These are phyloP conservation scores for Paramecium pentaurelia DNA, from an alignment of 73 alveolate species.

Conservation along the genomic window DNA sequence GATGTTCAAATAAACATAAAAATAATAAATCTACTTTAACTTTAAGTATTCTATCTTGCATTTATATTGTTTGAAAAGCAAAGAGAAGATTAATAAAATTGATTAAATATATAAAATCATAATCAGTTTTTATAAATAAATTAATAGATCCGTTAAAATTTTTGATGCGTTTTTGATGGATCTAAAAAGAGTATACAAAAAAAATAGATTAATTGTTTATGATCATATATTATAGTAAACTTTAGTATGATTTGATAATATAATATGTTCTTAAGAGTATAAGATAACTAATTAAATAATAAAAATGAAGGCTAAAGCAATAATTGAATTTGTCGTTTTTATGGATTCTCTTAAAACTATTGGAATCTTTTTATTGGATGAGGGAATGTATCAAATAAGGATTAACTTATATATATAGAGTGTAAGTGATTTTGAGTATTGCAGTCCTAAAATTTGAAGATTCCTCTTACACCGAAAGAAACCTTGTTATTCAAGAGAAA, in stretches of 20 bases:
- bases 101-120: too few relatives aligned
- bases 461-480: conserved; percentile 22
- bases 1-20: too few relatives aligned
- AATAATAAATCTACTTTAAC: too few relatives aligned
- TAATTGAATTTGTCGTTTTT: conserved; percentile 8
- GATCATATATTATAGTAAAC: not conserved
- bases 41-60: too few relatives aligned
- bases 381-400: conserved; percentile 47
- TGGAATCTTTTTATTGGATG: not conserved
- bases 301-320: conserved; percentile 21
- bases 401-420: not conserved
- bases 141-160: not conserved
- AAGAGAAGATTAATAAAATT: too few relatives aligned
- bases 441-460: conserved; percentile 22
- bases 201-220: too few relatives aligned
- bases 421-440: not conserved
- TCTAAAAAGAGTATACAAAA: not conserved
- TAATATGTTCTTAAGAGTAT: not conserved
- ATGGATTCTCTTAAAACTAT: conserved; percentile 19
- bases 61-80: too few relatives aligned
- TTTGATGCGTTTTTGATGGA: not conserved
- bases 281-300: not conserved
- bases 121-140: not conserved
- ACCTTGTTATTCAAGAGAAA: not conserved
- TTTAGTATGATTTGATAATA: too few relatives aligned